Evolutionary conservation across 2,329 filamentous ascomycete species (phyloP).

Genomic region (Apiospora malaysiana): DNA sequence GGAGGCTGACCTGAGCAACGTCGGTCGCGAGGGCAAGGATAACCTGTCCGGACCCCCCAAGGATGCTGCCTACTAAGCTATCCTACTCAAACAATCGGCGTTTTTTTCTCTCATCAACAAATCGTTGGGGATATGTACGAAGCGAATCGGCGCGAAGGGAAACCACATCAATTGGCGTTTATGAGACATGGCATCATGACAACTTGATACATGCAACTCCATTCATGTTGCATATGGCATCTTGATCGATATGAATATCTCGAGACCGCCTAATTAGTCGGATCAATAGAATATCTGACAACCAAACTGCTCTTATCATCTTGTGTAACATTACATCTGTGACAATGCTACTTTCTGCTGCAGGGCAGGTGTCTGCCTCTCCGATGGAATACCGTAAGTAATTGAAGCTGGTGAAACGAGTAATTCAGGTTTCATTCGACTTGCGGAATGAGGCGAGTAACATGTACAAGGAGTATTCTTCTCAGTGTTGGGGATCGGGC

Average conservation of each 20-base stretch:
- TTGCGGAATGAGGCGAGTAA: too few species aligned
- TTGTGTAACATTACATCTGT: too few species aligned
- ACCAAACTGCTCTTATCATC: too few species aligned
- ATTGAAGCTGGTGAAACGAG: too few species aligned
- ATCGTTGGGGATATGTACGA: background rate
- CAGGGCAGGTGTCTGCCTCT: too few species aligned
- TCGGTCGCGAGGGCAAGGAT: conserved; percentile 70
- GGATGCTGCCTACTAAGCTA: conserved; percentile 54
- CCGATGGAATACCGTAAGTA: too few species aligned
- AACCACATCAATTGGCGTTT: background rate
- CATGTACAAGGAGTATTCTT: too few species aligned
- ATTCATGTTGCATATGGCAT: conserved; percentile 10
- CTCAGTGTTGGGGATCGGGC: too few species aligned
- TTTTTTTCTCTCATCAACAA: background rate
- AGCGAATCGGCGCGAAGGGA: background rate
- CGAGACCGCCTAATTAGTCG: conserved; percentile 18
- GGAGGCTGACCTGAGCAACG: conserved; percentile 60
- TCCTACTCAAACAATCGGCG: background rate
- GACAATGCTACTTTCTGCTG: too few species aligned
- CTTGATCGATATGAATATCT: conserved; percentile 1
- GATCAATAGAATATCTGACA: conserved; percentile 20
- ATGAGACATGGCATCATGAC: conserved; percentile 7
- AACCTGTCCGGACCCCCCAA: conserved; percentile 60
- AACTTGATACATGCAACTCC: conserved; percentile 1
- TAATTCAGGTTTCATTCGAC: too few species aligned